Base-by-base conservation (phyloP, 192 early-diverging fungal genomes). In the Coemansia sp. region DNA sequence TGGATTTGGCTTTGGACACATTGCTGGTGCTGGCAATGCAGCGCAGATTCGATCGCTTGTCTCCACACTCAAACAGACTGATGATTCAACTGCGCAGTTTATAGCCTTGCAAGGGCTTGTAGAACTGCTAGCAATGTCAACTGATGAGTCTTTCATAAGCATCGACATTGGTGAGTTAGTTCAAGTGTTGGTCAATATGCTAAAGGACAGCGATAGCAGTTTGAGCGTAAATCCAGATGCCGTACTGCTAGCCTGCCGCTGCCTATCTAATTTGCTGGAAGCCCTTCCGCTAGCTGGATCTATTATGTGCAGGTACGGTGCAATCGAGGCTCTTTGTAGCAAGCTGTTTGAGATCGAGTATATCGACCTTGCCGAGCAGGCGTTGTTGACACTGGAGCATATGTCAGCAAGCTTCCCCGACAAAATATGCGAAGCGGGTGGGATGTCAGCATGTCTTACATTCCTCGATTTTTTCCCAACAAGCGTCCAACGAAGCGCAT, bases 301-400 rank as follows among this genome's bases (percentile, higher is more conserved):
- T 0, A 83, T 85, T 8, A 83, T 96, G 34, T 86, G 92, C 7
- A 86, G 89, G 10, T 76, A 88, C 68, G 90, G 89, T 3, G 91
- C 87, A 11, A 83, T 95, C 0, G 69, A 85, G 20, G 89, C 89
- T 1, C 78, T 98, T 9, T 88, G 93, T 33, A 74, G 78, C 36
- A 95, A 94, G 70, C 76, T 98, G 30, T 78, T 86, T 61, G 90
- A 92, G 60, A 91, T 98, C 58, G 89, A 95, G 66, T 96, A 92
- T 61, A 96, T 97, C 59, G 96, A 98, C 63, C 83, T 98, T 46
- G 96, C 95, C 7, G 96, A 98, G 73, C 91, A 92, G 64, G 91
- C 93, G 0, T 76, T 97, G 60, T 77, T 81, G 24, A 86, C 88
- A 15, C 77, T 96, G n/a, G 88, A 90, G 52, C 92, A 91, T 63